phyloP scores from a whole-genome alignment of 352 stramenopile species.

The Pythium pyrilobum region DNA sequence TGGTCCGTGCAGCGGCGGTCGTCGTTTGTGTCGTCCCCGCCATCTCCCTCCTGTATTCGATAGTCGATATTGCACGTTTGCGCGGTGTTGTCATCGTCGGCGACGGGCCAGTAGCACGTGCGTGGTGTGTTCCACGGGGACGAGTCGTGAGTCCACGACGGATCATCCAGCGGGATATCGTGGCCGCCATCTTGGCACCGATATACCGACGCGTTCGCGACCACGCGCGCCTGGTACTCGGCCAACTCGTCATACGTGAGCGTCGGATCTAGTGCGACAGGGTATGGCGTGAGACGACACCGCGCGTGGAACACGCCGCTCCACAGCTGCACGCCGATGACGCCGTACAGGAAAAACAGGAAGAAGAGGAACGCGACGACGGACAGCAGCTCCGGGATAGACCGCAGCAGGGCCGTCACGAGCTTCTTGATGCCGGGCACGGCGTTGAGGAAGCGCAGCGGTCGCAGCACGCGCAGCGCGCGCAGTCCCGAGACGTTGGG shows the following conservation, averaged over 20 bases:
- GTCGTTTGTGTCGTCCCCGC: not conserved
- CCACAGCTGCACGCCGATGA: conserved; percentile 81
- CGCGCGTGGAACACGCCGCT: conserved; percentile 54
- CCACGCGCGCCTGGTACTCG: conserved; percentile 25
- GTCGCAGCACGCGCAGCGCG: conserved; percentile 32
- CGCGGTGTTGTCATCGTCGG: conserved; percentile 43
- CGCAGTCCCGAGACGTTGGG: conserved; percentile 32
- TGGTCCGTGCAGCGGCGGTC: conserved; percentile 25
- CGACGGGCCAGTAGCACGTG: conserved; percentile 89
- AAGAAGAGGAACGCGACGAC: conserved; percentile 46
- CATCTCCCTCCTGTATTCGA: not conserved
- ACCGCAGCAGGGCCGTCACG: conserved; percentile 48
- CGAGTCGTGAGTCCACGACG: conserved; percentile 35
- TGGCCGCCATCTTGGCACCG: conserved; percentile 28
- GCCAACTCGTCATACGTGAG: conserved; percentile 26
- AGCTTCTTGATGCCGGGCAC: conserved; percentile 50
- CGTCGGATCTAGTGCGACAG: conserved; percentile 38
- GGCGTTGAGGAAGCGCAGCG: conserved; percentile 43
- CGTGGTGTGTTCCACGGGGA: conserved; percentile 52
- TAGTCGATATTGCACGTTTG: conserved; percentile 53
- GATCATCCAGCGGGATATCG: conserved; percentile 24
- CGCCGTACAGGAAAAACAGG: conserved; percentile 60
- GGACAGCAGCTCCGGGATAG: conserved; percentile 42
- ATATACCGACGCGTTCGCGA: conserved; percentile 33
- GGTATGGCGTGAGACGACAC: conserved; percentile 65